Evolutionary conservation across 768 basidiomycete genomes (phyloP).

Genomic region (Suillus tomentosus): DNA sequence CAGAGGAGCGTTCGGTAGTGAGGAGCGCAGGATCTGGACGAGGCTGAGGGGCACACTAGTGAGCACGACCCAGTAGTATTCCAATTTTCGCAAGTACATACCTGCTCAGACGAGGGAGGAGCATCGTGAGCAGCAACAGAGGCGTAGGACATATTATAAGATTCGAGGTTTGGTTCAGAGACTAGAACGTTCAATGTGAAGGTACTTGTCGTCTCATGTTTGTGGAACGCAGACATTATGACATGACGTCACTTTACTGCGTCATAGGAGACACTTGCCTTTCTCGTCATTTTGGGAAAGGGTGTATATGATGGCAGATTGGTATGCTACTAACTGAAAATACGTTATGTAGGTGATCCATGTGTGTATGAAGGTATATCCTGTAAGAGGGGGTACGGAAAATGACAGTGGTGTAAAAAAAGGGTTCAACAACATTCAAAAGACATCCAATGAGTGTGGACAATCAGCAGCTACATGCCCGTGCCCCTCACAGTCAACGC

Average conservation of each 20-base stretch:
- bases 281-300: constrained; percentile 3
- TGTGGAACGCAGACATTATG: constrained; percentile 9
- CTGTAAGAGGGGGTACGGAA: constrained; percentile 11
- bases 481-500: constrained; percentile 82
- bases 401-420: constrained; percentile 6
- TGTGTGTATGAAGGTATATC: not conserved
- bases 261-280: constrained; percentile 17
- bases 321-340: not conserved
- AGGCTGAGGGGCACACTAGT: constrained; percentile 42
- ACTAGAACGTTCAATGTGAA: not conserved
- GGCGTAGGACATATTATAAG: constrained; percentile 68
- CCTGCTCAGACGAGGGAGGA: constrained; percentile 48
- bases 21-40: constrained; percentile 65
- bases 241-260: constrained; percentile 15
- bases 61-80: constrained; percentile 12
- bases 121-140: constrained; percentile 62
- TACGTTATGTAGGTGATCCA: constrained; percentile 24
- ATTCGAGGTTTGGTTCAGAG: not conserved
- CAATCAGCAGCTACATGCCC: constrained; percentile 80
- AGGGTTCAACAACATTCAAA: constrained; percentile 42
- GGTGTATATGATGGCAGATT: constrained; percentile 4
- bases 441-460: constrained; percentile 85
- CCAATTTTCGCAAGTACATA: constrained; percentile 23
- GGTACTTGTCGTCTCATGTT: not conserved
- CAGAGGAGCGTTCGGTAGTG: constrained; percentile 47